These are phyloP conservation scores for Suillus discolor DNA, from an alignment of 768 basidiomycete genomes.

Conservation along the genomic window DNA sequence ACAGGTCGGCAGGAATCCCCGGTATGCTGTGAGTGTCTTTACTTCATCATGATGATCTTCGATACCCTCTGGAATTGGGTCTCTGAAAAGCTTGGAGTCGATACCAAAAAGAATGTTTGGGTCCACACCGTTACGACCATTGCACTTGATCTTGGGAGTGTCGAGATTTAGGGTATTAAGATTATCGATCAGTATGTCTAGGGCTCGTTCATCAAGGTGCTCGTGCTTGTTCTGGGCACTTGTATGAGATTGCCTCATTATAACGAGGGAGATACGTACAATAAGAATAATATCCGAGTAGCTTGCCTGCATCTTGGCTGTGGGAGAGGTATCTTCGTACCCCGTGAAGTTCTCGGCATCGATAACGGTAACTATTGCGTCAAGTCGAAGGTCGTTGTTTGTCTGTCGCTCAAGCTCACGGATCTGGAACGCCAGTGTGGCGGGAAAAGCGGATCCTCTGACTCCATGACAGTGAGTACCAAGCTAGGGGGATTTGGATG, in stretches of 20 bases:
- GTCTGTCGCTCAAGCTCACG: slow-evolving; percentile 86
- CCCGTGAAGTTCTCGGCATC: slow-evolving; percentile 91
- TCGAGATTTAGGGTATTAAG: slow-evolving; percentile 87
- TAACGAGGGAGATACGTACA: slow-evolving; percentile 43
- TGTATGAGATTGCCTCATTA: slow-evolving; percentile 12
- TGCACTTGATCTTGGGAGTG: slow-evolving; percentile 82
- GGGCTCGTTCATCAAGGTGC: slow-evolving; percentile 70
- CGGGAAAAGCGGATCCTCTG: slow-evolving; percentile 94
- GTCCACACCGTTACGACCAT: slow-evolving; percentile 65
- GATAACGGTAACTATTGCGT: slow-evolving; percentile 90
- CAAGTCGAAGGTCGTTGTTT: slow-evolving; percentile 72
- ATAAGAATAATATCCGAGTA: slow-evolving; percentile 92
- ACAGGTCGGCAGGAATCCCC: slow-evolving; percentile 33
- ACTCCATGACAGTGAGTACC: slow-evolving; percentile 8
- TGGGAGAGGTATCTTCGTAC: slow-evolving; percentile 91
- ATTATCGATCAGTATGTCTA: slow-evolving; percentile 86
- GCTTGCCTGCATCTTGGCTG: slow-evolving; percentile 93
- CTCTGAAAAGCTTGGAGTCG: slow-evolving; percentile 75
- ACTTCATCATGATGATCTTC: slow-evolving; percentile 78
- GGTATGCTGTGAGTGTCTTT: slow-evolving; percentile 70
- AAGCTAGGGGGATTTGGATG: background rate
- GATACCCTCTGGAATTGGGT: slow-evolving; percentile 9
- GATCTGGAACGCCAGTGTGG: slow-evolving; percentile 93
- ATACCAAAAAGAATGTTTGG: slow-evolving; percentile 87
- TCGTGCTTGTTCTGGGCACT: slow-evolving; percentile 84